Evolutionary conservation across 768 basidiomycete genomes (phyloP).

Genomic region (Russula ochroleuca): DNA sequence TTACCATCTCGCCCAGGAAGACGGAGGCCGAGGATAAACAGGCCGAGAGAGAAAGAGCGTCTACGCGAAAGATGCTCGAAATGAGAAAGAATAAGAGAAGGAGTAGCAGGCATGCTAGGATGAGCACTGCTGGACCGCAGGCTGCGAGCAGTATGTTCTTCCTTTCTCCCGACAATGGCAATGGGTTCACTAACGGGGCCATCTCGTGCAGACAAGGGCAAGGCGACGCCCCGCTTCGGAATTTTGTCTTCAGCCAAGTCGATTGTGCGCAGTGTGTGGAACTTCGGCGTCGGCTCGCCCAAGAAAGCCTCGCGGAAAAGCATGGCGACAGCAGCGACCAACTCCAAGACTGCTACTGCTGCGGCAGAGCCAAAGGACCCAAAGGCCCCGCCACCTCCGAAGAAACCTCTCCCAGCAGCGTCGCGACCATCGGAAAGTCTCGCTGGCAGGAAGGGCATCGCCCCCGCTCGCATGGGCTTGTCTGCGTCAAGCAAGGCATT

Average conservation of each 20-base stretch:
- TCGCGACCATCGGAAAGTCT: constrained; percentile 11
- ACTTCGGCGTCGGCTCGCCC: constrained; percentile 43
- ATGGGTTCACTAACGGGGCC: neutral
- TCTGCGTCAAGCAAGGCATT: constrained; percentile 18
- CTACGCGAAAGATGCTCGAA: constrained; percentile 60
- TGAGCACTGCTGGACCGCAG: constrained; percentile 37
- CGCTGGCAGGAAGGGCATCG: constrained; percentile 2
- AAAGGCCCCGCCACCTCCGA: constrained; percentile 9
- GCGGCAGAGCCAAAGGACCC: constrained; percentile 1
- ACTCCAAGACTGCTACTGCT: constrained; percentile 25
- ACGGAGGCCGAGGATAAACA: constrained; percentile 28
- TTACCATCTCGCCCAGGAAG: constrained; percentile 35
- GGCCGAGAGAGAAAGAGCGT: constrained; percentile 49
- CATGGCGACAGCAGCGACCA: constrained; percentile 33
- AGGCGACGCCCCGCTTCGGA: constrained; percentile 57
- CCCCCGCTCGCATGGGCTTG: constrained; percentile 6
- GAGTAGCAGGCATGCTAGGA: constrained; percentile 46
- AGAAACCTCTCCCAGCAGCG: constrained; percentile 14
- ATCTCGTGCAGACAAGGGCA: constrained; percentile 31
- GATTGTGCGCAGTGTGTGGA: constrained; percentile 71
- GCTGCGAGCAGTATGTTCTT: constrained; percentile 28
- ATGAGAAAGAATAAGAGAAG: constrained; percentile 61
- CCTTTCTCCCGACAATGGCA: constrained; percentile 7
- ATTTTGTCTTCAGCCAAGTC: constrained; percentile 68
- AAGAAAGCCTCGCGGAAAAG: constrained; percentile 29